Base-by-base conservation (phyloP, 2,329 filamentous ascomycete species). In the Colletotrichum lini region DNA sequence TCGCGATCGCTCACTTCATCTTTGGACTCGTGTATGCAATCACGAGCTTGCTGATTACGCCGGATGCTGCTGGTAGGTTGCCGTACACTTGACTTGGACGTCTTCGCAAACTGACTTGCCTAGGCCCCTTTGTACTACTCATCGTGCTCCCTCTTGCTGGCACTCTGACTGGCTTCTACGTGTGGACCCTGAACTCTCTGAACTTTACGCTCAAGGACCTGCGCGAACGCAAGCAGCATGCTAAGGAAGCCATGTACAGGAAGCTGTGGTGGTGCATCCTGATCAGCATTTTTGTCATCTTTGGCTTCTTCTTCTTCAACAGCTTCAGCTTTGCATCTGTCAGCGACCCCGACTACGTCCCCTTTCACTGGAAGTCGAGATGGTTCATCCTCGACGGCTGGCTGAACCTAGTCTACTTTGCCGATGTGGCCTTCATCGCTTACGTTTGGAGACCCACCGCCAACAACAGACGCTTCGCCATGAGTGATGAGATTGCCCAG, bases 211-310 rank as follows among this genome's bases (percentile, higher is more conserved):
- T 98, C 85, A 98, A 98, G 83, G 96, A 98, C 78, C 88, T 99
- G n/a, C 89, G 93, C 66, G 94, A 98, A 78, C 92, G 96, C 75
- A 98, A 98, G 83, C 96, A 99, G 83, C 92, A 93, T 77, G 92
- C 93, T 77, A 99, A 99, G 81, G 94, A 95, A 58, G 83, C 90
- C 82, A 99, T 99, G 97, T 99, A 98, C 84, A 95, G 93, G 84
- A 97, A 97, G 81, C 90, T 99, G 16, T 99, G 97, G 95, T 99
- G 95, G 95, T 96, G 94, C 80, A 98, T 99, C 72, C 87, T 99
- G 56, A 87, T 90, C 74, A 97, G 93, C 80, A 97, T 99, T 79
- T 84, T 98, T 59, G 94, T 98, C 76, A 98, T 98, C 76, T 99
- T 99, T 77, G 95, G 88, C 68, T 99, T 99, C 85, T 98, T 99